These are phyloP conservation scores for Henckelia pumila DNA, from an alignment of 257 asterid species.

Conservation along the genomic window DNA sequence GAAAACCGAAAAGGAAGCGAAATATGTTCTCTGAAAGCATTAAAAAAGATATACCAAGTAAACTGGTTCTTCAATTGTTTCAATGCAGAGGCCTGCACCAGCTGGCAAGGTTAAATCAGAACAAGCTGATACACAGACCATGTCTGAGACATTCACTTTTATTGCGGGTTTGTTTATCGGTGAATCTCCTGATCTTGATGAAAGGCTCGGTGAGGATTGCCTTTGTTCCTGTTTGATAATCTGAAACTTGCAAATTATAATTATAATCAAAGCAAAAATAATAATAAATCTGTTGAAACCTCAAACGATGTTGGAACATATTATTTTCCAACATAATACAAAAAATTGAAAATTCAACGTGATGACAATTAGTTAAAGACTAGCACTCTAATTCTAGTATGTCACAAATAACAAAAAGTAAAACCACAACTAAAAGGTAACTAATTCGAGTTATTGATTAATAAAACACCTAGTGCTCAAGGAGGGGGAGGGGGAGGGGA, in stretches of 20 bases:
- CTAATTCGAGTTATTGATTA: too few relatives aligned
- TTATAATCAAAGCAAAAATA: background rate
- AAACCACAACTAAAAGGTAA: background rate
- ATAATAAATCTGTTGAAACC: background rate
- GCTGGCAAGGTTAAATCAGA: constrained; percentile 96
- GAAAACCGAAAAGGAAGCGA: background rate
- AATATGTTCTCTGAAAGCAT: constrained; percentile 6
- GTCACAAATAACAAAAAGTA: background rate
- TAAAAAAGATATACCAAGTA: constrained; percentile 54
- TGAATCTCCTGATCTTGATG: constrained; percentile 54
- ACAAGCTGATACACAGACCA: constrained; percentile 72
- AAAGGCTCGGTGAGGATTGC: constrained; percentile 48
- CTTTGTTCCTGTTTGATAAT: constrained; percentile 54
- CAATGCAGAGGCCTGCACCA: constrained; percentile 91
- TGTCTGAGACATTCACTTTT: constrained; percentile 66
- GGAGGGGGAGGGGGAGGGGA: too few relatives aligned
- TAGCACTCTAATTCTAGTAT: background rate
- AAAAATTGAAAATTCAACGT: background rate
- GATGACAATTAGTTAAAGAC: background rate
- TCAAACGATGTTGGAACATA: background rate
- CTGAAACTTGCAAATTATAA: constrained; percentile 33
- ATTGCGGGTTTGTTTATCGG: constrained; percentile 44
- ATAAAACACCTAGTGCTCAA: too few relatives aligned
- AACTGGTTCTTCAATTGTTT: constrained; percentile 74
- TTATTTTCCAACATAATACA: background rate